Conservation (phyloP, 495 filamentous ascomycete species). For the Penicillium steckii region DNA sequence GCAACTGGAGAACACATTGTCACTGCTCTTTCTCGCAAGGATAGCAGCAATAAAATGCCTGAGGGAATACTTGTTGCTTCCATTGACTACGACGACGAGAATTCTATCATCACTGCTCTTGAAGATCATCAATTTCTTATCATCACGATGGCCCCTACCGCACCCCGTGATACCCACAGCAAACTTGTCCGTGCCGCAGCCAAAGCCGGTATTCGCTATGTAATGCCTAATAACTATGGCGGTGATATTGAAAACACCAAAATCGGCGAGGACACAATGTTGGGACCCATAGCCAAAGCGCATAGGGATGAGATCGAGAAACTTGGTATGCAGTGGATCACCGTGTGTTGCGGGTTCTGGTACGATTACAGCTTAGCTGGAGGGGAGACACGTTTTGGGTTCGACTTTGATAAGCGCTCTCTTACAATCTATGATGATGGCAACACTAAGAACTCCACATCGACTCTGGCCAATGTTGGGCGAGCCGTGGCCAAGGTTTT, state of each 20-base stretch:
- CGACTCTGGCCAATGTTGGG: constrained; percentile 48
- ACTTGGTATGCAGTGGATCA: constrained; percentile 52
- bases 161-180: constrained; percentile 44
- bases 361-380: constrained; percentile 51
- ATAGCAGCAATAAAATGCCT: constrained; percentile 41
- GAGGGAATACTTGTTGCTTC: constrained; percentile 43
- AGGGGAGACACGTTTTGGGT: constrained; percentile 44
- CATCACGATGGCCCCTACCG: constrained; percentile 53
- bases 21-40: constrained; percentile 53
- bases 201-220: constrained; percentile 57
- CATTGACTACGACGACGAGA: constrained; percentile 50
- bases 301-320: constrained; percentile 38
- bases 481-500: constrained; percentile 46
- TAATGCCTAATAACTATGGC: constrained; percentile 62
- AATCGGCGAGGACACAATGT: constrained; percentile 17
- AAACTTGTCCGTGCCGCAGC: constrained; percentile 61
- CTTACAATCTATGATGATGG: constrained; percentile 54
- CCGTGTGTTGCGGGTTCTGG: no score
- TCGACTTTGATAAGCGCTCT: constrained; percentile 43
- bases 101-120: constrained; percentile 47
- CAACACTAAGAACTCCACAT: constrained; percentile 32
- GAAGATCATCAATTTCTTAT: constrained; percentile 57
- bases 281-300: constrained; percentile 15
- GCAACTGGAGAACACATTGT: constrained; percentile 50
- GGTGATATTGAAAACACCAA: constrained; percentile 31